phyloP scores from a whole-genome alignment of 768 basidiomycete genomes.

The Lepiota subincarnata region DNA sequence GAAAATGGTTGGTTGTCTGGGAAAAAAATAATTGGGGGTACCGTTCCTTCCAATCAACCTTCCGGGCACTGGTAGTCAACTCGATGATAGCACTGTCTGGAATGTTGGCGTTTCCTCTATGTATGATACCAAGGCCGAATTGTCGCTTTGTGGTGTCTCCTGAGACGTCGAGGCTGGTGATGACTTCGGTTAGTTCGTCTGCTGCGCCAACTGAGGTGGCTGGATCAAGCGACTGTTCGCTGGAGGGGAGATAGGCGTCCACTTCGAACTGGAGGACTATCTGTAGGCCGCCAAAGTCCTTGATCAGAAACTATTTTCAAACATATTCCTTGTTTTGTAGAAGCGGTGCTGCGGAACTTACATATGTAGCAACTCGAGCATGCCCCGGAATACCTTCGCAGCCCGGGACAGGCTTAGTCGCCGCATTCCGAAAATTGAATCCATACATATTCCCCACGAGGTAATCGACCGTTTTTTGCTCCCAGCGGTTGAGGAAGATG shows the following conservation, averaged over 20 bases:
- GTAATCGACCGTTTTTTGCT: conserved; percentile 27
- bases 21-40: conserved; percentile 70
- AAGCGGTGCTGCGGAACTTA: conserved; percentile 28
- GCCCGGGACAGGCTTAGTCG: conserved; percentile 40
- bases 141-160: conserved; percentile 1
- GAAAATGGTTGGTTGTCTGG: conserved; percentile 56
- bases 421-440: conserved; percentile 55
- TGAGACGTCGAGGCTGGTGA: conserved; percentile 27
- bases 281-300: conserved; percentile 46
- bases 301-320: conserved; percentile 20
- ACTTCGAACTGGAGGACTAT: conserved; percentile 26
- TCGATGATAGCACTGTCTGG: conserved; percentile 39
- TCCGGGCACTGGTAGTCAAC: conserved; percentile 38
- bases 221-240: background rate
- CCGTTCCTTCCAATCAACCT: conserved; percentile 53
- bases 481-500: conserved; percentile 60
- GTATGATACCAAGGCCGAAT: conserved; percentile 20
- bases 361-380: conserved; percentile 59
- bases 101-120: conserved; percentile 31
- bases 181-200: conserved; percentile 31
- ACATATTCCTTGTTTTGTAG: background rate
- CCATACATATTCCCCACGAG: conserved; percentile 46
- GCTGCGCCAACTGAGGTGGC: conserved; percentile 23
- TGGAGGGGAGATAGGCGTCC: conserved; percentile 22
- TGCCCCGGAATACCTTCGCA: conserved; percentile 52